Conservation (phyloP, 1,284 basidiomycete genomes). For the Ustilago loliicola region DNA sequence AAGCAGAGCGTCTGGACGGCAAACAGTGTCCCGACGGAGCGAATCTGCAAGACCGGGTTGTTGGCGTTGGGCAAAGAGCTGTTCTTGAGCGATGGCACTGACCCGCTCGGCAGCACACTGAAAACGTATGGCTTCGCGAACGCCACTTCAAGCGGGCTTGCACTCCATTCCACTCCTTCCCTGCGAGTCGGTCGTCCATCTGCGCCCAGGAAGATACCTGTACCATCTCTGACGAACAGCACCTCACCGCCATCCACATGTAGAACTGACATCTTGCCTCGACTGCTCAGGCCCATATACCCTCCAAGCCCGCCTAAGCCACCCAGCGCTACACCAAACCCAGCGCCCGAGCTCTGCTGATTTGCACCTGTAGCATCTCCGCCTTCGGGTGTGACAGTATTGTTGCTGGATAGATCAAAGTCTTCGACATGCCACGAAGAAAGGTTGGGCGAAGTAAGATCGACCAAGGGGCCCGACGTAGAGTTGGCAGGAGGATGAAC, state of each 20-base stretch:
- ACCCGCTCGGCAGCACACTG: slow-evolving; percentile 68
- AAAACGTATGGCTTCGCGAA: slow-evolving; percentile 88
- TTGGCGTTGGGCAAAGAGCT: slow-evolving; percentile 40
- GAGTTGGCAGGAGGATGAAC: slow-evolving; percentile 47
- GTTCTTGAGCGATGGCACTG: slow-evolving; percentile 47
- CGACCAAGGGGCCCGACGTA: slow-evolving; percentile 47
- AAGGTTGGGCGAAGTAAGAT: slow-evolving; percentile 33
- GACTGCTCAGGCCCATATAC: slow-evolving; percentile 85
- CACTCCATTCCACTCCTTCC: slow-evolving; percentile 80
- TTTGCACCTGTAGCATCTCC: slow-evolving; percentile 15
- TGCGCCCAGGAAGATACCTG: slow-evolving; percentile 77
- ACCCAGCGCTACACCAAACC: slow-evolving; percentile 45
- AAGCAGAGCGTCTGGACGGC: slow-evolving; percentile 61
- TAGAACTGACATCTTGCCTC: slow-evolving; percentile 78
- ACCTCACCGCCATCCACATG: slow-evolving; percentile 74
- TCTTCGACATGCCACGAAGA: slow-evolving; percentile 53
- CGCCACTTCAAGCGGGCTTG: slow-evolving; percentile 84
- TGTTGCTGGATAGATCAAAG: slow-evolving; percentile 42
- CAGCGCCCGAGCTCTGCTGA: slow-evolving; percentile 28
- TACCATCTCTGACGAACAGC: slow-evolving; percentile 42
- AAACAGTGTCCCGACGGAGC: slow-evolving; percentile 55
- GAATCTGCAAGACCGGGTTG: slow-evolving; percentile 55
- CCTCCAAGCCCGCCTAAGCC: slow-evolving; percentile 81
- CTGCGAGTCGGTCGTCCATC: slow-evolving; percentile 79
- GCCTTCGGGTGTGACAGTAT: slow-evolving; percentile 13